Evolutionary conservation across 2,329 filamentous ascomycete species (phyloP), one percentile per base, ranked within the genome.

Genomic region (Zymoseptoria passerinii): DNA sequence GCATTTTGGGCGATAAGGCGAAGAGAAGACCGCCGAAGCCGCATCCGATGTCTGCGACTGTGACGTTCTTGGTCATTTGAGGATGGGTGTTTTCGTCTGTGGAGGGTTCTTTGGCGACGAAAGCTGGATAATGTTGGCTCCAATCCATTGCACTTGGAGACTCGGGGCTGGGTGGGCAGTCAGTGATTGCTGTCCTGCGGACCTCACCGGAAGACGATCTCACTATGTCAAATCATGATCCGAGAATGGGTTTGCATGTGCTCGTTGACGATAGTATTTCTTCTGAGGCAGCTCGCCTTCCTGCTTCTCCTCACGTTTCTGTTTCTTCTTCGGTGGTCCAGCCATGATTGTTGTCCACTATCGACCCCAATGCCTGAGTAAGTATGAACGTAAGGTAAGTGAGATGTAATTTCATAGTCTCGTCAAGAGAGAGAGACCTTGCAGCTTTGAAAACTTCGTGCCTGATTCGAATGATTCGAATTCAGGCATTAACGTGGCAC

Each of bases 171-270:
- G 8, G 67, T 56, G 69, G 70, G 62, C 52, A 51, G 58, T 60
- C 60, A 63, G 64, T 59, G 50, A 53, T 57, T 23, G 9, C 16
- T 40, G 35, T 40, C 35, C 13, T 40, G 35, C 35, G 35, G 10
- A 13, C 16, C 16, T 44, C 35, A 44, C 35, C 9, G 16, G 2
- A n/a, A 16, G 35, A 44, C 13, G 35, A n/a, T 44, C 84, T 68
- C 82, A 95, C 94, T 99, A 99, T 68, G 82, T 81, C 71, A 99
- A 79, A 58, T 83, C 79, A 78, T 99, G 94, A 70, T 99, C 94
- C 2, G 92, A 96, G 76, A 99, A 99, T 6, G 92, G 92, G 77
- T 99, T 99, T 63, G 94, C 94, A 77, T 99, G 94, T 44, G 94
- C 94, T 73, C 94, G 84, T 75, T 99, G 94, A 57, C 94, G 85